These are phyloP conservation scores for Ensete ventricosum DNA, from an alignment of 176 grass and related monocot species.

Conservation along the genomic window DNA sequence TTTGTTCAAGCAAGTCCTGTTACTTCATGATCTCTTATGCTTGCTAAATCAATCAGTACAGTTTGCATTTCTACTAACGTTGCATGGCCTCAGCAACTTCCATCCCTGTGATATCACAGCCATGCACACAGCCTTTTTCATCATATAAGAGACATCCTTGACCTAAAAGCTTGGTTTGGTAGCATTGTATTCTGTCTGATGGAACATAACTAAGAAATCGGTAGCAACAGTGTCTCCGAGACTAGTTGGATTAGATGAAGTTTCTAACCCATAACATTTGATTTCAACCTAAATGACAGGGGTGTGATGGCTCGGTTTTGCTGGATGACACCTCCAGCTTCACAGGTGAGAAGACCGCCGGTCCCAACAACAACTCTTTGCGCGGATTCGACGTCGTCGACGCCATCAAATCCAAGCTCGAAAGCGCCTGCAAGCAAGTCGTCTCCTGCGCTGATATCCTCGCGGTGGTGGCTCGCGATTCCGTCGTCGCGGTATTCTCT, in stretches of 20 bases:
- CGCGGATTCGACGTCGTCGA: constrained; percentile 36
- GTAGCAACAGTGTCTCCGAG: no score
- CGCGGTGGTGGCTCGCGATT: constrained; percentile 34
- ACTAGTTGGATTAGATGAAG: no score
- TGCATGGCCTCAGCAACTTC: no score
- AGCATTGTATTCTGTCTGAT: no score
- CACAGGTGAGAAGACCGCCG: constrained; percentile 32
- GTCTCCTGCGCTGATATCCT: constrained; percentile 42
- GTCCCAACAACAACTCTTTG: constrained; percentile 30
- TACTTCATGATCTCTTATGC: neutral
- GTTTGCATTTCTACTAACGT: no score
- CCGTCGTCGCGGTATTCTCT: constrained; percentile 26
- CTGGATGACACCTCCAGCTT: constrained; percentile 35
- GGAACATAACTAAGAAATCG: no score
- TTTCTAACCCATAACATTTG: no score
- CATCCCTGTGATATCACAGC: no score
- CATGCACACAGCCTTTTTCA: no score
- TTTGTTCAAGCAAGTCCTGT: constrained; percentile 60
- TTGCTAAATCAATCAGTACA: neutral
- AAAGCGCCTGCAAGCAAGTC: constrained; percentile 18
- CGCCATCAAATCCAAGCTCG: constrained; percentile 30
- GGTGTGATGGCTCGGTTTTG: constrained; percentile 34
- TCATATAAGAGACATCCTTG: no score
- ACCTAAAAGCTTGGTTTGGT: no score
- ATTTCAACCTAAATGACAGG: neutral